Percentiles rank a stretch among this genome's conserved stretches.
Conservation (phyloP, 2,329 filamentous ascomycete genomes). For the Alternaria gaisen region DNA sequence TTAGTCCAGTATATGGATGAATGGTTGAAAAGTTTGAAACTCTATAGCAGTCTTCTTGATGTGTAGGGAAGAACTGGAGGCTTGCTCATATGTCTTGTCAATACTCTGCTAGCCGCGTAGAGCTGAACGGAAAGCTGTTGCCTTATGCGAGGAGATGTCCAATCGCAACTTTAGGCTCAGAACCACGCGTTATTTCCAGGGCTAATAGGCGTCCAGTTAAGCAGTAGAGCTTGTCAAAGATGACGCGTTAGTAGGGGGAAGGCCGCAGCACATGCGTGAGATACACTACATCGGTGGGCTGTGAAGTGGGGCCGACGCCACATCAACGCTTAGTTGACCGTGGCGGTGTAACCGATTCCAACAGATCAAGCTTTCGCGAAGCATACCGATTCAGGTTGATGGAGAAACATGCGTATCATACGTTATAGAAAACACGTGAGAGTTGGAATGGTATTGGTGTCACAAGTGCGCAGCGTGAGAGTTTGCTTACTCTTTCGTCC, state of each 20-base stretch:
- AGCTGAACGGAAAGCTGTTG: constrained; percentile 19
- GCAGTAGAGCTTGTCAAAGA: constrained; percentile 2
- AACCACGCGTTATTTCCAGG: constrained; percentile 9
- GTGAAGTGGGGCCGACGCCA: constrained; percentile 17
- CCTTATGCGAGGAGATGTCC: constrained; percentile 17
- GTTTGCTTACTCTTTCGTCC: not conserved
- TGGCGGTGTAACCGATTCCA: constrained; percentile 3
- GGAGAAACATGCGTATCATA: not conserved
- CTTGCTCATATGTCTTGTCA: constrained; percentile 8
- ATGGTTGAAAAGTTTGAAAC: not conserved
- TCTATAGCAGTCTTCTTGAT: not conserved
- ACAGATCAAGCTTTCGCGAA: not conserved
- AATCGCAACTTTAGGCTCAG: constrained; percentile 14
- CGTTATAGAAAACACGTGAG: not conserved
- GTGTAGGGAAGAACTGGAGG: not conserved
- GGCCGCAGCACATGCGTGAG: constrained; percentile 1
- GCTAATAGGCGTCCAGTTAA: not conserved
- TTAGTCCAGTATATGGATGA: not conserved
- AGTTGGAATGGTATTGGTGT: no score
- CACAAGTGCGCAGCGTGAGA: not conserved
- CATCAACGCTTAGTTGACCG: not conserved
- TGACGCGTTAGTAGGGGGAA: not conserved
- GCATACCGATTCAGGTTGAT: not conserved
- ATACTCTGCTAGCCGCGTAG: constrained; percentile 8
- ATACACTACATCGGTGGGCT: not conserved